Conservation (phyloP, 164 flowering plant genomes). For the Chimonanthus praecox region DNA sequence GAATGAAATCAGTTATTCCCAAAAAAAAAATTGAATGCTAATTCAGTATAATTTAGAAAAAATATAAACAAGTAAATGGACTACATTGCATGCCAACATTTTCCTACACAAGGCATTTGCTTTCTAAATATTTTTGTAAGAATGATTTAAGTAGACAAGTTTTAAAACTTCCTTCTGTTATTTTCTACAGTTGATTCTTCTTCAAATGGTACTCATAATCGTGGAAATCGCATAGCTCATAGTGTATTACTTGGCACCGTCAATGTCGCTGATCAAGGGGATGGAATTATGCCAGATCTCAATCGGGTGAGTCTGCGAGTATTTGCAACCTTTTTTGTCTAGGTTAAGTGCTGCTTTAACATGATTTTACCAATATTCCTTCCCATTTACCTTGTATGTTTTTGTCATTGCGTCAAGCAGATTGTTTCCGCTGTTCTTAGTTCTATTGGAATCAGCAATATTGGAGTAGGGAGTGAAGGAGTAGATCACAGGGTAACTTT, state of each 20-base stretch:
- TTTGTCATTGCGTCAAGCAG: constrained; percentile 25
- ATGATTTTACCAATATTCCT: not conserved
- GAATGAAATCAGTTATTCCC: too few species aligned
- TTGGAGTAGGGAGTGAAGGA: constrained; percentile 44
- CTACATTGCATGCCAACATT: too few species aligned
- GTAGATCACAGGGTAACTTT: constrained; percentile 43
- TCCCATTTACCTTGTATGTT: constrained; percentile 9
- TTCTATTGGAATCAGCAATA: constrained; percentile 56
- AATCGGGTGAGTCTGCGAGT: constrained; percentile 42
- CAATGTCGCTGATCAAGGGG: constrained; percentile 72
- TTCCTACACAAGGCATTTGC: not conserved
- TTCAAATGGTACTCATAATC: constrained; percentile 33
- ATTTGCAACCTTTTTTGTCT: not conserved
- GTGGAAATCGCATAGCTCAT: constrained; percentile 36
- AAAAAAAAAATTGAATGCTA: too few species aligned
- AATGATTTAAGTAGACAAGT: not conserved
- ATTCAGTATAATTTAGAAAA: too few species aligned
- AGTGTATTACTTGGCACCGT: constrained; percentile 70
- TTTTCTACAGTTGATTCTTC: constrained; percentile 46
- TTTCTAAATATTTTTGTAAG: not conserved
- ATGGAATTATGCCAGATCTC: constrained; percentile 62
- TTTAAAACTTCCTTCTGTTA: not conserved
- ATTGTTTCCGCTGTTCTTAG: constrained; percentile 75
- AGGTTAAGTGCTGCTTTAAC: not conserved
- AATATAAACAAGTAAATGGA: too few species aligned